Evolutionary conservation across 129 eudicot genomes (phyloP).

Genomic region (Tanacetum coccineum): DNA sequence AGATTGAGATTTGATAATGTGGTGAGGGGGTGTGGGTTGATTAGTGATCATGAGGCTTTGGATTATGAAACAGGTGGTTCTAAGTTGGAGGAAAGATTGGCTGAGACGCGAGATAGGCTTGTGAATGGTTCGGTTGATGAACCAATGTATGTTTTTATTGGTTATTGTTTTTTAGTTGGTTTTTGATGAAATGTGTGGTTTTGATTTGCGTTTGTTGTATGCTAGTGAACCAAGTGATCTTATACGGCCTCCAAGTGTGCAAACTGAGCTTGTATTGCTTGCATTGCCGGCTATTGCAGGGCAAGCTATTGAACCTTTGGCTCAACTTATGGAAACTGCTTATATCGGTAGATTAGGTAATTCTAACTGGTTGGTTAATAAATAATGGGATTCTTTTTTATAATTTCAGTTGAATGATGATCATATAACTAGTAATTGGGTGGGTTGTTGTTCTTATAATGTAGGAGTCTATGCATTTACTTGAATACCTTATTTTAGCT

Average conservation of each 20-base stretch:
- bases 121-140: constrained; percentile 35
- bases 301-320: constrained; percentile 70
- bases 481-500: background rate
- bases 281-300: constrained; percentile 69
- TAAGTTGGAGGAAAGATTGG: constrained; percentile 30
- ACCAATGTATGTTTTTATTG: constrained; percentile 31
- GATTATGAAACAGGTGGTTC: constrained; percentile 38
- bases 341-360: constrained; percentile 64
- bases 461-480: background rate
- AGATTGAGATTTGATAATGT: constrained; percentile 32
- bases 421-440: background rate
- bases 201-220: constrained; percentile 13
- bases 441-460: background rate
- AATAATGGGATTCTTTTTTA: too few relatives aligned
- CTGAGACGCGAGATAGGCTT: constrained; percentile 38
- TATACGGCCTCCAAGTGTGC: constrained; percentile 34
- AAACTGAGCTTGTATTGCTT: constrained; percentile 58
- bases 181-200: background rate
- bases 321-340: constrained; percentile 74
- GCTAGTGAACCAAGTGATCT: constrained; percentile 30
- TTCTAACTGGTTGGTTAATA: too few relatives aligned
- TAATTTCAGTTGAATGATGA: background rate
- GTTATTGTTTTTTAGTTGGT: constrained; percentile 4
- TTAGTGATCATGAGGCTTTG: constrained; percentile 40
- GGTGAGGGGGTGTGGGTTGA: constrained; percentile 45